Percentiles rank a stretch among this genome's conserved stretches.
Conservation (phyloP, 1,139 yeast genomes). For the Yamadazyma taylorii region DNA sequence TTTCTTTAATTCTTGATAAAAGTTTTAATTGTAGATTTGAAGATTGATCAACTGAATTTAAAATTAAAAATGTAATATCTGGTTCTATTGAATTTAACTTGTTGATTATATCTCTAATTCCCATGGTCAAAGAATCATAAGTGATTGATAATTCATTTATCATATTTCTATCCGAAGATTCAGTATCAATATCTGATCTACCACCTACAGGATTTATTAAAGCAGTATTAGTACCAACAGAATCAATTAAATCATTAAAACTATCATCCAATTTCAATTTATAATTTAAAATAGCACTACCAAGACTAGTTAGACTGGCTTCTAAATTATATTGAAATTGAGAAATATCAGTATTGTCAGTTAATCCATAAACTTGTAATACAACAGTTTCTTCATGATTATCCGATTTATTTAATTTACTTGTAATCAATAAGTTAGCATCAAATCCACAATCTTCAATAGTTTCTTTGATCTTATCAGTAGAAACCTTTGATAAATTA, state of each 20-base stretch:
- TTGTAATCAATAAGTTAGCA: conserved; percentile 32
- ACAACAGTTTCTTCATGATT: conserved; percentile 28
- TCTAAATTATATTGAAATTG: conserved; percentile 41
- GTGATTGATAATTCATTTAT: conserved; percentile 41
- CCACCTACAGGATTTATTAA: conserved; percentile 7
- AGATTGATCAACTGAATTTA: conserved; percentile 45
- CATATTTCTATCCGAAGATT: conserved; percentile 9
- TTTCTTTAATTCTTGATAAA: conserved; percentile 69
- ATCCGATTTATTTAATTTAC: neutral
- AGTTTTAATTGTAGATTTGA: conserved; percentile 65
- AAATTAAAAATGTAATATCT: conserved; percentile 37
- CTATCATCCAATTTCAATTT: conserved; percentile 20
- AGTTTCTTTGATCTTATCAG: conserved; percentile 30
- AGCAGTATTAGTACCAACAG: conserved; percentile 4
- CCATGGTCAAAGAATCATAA: conserved; percentile 47
- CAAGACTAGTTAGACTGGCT: conserved; percentile 33
- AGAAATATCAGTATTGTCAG: conserved; percentile 25
- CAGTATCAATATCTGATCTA: conserved; percentile 12
- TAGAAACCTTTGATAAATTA: conserved; percentile 23
- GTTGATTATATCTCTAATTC: conserved; percentile 58
- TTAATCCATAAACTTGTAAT: conserved; percentile 36
- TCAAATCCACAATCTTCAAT: conserved; percentile 62
- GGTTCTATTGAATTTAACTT: conserved; percentile 30
- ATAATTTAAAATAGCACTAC: conserved; percentile 28
- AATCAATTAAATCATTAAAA: conserved; percentile 6